Base-by-base conservation (phyloP, 2,329 filamentous ascomycete species). In the Fusarium lateritium region DNA sequence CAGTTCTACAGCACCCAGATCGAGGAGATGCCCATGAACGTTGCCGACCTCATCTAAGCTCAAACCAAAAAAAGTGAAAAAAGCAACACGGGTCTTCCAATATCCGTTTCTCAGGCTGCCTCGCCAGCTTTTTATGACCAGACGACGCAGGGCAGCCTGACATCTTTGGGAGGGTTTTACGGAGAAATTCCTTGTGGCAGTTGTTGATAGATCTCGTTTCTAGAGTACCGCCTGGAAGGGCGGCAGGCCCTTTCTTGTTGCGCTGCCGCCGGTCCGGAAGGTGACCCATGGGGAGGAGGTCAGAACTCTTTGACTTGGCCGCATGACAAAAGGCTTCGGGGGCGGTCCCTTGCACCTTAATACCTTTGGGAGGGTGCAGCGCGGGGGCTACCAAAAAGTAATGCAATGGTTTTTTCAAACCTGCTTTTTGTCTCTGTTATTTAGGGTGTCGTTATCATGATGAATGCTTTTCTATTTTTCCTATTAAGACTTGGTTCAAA, bases 1-100 rank as follows among this genome's bases (percentile, higher is more conserved):
- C 94, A 98, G 87, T 99, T 98, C 90, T 99, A 99, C 92, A 97
- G 94, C 90, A 99, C 96, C 83, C 96, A 99, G 88, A 98, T 99
- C 76, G 96, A 99, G 86, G 96, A 99, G 90, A 99, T 99, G 96
- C 96, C 96, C 80, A 98, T 99, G 96, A 92, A 92, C 83, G 90
- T 92, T 76, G 90, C 90, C 76, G 90, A 92, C 77, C 89, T 92
- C 76, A 92, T 92, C 82, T 92, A 91, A 89, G 71, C 62, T 63
- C 69, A 72, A 70, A 62, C 11, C 31, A 64, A 62, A 70, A 62
- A 75, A 55, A 34, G 26, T 39, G n/a, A 67, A 68, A 66, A 70
- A 69, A 65, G 59, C 67, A 62, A 60, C 31, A 65, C 62, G 62
- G 62, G 53, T 73, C 69, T 60, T 69, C 65, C 68, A 50, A 69